Base-by-base conservation (phyloP, 129 eudicot species). In the Lactuca sativa region DNA sequence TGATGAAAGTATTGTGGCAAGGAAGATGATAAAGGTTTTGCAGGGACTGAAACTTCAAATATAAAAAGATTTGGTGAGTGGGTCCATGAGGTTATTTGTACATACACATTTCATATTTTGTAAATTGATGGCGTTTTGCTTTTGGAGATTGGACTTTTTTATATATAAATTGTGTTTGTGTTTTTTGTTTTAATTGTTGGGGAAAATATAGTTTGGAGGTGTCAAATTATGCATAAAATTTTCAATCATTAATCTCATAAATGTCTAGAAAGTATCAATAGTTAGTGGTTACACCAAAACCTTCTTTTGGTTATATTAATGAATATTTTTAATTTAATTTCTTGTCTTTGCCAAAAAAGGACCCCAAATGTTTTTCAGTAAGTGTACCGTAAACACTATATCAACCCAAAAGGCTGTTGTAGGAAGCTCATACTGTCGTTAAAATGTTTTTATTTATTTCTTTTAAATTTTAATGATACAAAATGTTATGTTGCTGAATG, bases 21-120 rank as follows among this genome's bases (percentile, higher is more conserved):
- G 86, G 64, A 89, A 83, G 74, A 66, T 89, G 5, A n/a, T 68
- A 6, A 83, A 89, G 66, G 81, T 67, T 14, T 66, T 93, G 79
- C 78, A 77, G 81, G 82, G 69, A 10, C 72, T 85, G 62, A 85
- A 79, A 58, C 67, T 53, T 34, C 88, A 86, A 9, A 30, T 82
- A 36, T 81, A 67, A 75, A 41, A 9, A 49, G 30, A 65, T 6
- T 60, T 41, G 16, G 41, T 12, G 41, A 32, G 56, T 21, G 68
- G 37, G 52, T 73, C 41, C 52, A 43, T 57, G 78, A 66, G 82
- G 51, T 76, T 62, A 57, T 47, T 53, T 81, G 85, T 81, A 81
- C 72, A 76, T n/a, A n/a, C n/a, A n/a, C n/a, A n/a, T n/a, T n/a
- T n/a, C n/a, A n/a, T n/a, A n/a, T n/a, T 72, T 74, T 74, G 79